These are phyloP conservation scores for Danielozyma ontarioensis DNA, from an alignment of 805 yeast genomes.

Conservation along the genomic window DNA sequence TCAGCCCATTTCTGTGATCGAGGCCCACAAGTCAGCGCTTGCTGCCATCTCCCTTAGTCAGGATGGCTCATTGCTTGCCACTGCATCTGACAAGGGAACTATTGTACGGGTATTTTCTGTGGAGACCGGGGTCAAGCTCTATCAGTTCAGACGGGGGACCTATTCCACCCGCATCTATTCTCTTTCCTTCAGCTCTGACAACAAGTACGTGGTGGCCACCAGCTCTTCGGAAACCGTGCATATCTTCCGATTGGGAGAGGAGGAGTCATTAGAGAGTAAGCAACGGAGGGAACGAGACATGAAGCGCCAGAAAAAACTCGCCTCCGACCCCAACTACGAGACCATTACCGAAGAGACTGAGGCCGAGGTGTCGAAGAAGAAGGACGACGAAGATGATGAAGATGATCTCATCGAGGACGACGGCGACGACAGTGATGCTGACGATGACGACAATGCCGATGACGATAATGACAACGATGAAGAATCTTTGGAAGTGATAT, in stretches of 20 bases:
- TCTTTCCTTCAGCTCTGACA: conserved; percentile 67
- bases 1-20: conserved; percentile 73
- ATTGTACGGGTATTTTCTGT: conserved; percentile 77
- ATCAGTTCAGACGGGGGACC: conserved; percentile 79
- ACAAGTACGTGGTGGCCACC: conserved; percentile 71
- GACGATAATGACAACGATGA: conserved; percentile 19
- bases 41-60: conserved; percentile 63
- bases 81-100: conserved; percentile 89
- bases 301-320: conserved; percentile 4
- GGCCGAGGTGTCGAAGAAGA: conserved; percentile 4
- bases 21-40: conserved; percentile 79
- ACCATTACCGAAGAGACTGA: conserved; percentile 25
- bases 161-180: conserved; percentile 79
- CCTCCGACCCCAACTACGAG: conserved; percentile 12
- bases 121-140: conserved; percentile 54
- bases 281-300: conserved; percentile 23
- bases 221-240: conserved; percentile 92
- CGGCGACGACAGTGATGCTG: conserved; percentile 12
- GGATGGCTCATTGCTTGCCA: conserved; percentile 78
- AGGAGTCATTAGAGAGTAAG: conserved; percentile 35
- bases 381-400: conserved; percentile 6
- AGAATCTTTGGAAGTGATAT: conserved; percentile 14
- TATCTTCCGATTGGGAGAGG: conserved; percentile 69
- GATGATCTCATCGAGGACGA: conserved; percentile 12
- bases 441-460: conserved; percentile 21